phyloP scores from a whole-genome alignment of 1,139 yeast genomes.

The Blastobotrys raffinosifermentans region DNA sequence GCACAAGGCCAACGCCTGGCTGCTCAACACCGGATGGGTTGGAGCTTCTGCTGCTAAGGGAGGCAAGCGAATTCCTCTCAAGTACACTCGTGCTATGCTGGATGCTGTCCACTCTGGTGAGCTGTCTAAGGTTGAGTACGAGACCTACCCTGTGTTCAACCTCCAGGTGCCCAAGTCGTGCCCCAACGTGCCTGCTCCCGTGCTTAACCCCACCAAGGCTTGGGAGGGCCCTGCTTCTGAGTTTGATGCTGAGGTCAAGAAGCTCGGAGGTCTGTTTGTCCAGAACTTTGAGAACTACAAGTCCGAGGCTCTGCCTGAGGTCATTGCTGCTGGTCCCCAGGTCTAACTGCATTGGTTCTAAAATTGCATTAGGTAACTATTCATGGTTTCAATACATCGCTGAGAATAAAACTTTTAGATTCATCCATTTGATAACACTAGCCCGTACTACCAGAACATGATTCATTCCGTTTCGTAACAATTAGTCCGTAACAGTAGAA shows the following conservation, averaged over 20 bases:
- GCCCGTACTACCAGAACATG: too few species aligned
- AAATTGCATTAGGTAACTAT: too few species aligned
- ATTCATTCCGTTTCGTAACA: too few species aligned
- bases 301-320: slow-evolving; percentile 78
- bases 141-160: slow-evolving; percentile 80
- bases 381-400: too few species aligned
- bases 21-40: slow-evolving; percentile 98
- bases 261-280: slow-evolving; percentile 70
- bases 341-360: too few species aligned
- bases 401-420: too few species aligned
- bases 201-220: slow-evolving; percentile 81
- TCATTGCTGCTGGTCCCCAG: slow-evolving; percentile 86
- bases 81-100: slow-evolving; percentile 94
- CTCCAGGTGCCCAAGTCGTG: slow-evolving; percentile 78
- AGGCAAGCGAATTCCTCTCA: slow-evolving; percentile 96
- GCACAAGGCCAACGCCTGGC: slow-evolving; percentile 92
- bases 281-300: slow-evolving; percentile 85
- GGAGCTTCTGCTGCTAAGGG: slow-evolving; percentile 91
- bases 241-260: slow-evolving; percentile 62
- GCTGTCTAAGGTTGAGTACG: slow-evolving; percentile 73
- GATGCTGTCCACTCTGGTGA: slow-evolving; percentile 94
- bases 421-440: too few species aligned
- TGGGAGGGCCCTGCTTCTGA: slow-evolving; percentile 73
- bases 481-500: too few species aligned
- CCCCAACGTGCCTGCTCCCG: slow-evolving; percentile 75